Percentiles rank a stretch among this genome's conserved stretches.
Evolutionary conservation across 768 basidiomycete species (phyloP).

Genomic region (Russula sp.): DNA sequence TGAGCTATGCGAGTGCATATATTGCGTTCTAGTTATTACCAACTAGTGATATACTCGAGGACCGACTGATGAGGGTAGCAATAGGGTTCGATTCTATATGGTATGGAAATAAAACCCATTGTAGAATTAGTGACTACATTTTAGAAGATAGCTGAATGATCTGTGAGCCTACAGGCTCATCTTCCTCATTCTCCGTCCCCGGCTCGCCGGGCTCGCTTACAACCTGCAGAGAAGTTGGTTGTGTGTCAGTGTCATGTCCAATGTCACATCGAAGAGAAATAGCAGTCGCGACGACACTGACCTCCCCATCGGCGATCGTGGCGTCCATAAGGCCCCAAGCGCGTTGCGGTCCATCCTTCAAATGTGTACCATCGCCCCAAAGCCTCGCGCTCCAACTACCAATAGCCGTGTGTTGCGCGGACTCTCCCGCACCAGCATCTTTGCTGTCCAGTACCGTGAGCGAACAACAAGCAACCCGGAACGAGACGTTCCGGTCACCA

Average conservation of each 20-base stretch:
- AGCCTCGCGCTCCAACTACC: constrained; percentile 48
- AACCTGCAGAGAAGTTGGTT: constrained; percentile 45
- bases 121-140: constrained; percentile 21
- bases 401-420: constrained; percentile 31
- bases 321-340: constrained; percentile 86
- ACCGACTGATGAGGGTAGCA: neutral
- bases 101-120: neutral
- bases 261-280: neutral
- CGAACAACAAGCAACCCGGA: constrained; percentile 71
- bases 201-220: constrained; percentile 66
- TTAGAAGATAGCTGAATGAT: constrained; percentile 28
- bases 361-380: constrained; percentile 56
- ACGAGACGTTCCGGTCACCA: constrained; percentile 42
- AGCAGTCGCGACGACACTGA: constrained; percentile 34
- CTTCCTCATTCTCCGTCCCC: constrained; percentile 59
- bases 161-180: constrained; percentile 58
- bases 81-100: neutral
- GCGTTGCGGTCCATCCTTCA: constrained; percentile 55
- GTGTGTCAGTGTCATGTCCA: neutral
- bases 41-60: neutral
- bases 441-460: constrained; percentile 53
- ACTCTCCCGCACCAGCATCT: constrained; percentile 22
- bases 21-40: constrained; percentile 49
- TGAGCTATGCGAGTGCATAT: constrained; percentile 95
- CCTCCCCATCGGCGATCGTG: constrained; percentile 57